Conservation (phyloP, 345 rosid genomes). For the Limnanthes douglasii region DNA sequence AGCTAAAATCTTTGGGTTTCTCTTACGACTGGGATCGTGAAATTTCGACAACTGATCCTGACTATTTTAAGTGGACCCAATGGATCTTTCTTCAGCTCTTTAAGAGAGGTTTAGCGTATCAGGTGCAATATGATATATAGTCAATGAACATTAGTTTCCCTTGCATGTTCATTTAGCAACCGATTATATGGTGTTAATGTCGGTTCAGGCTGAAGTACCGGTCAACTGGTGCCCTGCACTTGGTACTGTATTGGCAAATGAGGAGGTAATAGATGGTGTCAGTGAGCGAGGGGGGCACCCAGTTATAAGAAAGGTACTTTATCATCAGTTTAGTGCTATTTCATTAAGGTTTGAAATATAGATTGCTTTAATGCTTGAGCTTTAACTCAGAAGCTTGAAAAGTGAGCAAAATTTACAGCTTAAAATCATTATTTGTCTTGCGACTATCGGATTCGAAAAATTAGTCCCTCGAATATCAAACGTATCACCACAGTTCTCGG, state of each 20-base stretch:
- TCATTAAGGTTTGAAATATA: too few species aligned
- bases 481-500: too few species aligned
- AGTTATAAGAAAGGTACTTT: slow-evolving; percentile 79
- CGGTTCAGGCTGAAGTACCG: slow-evolving; percentile 82
- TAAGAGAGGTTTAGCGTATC: slow-evolving; percentile 95
- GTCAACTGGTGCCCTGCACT: slow-evolving; percentile 99
- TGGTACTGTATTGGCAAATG: slow-evolving; percentile 97
- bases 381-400: too few species aligned
- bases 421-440: too few species aligned
- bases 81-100: slow-evolving; percentile 95
- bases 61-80: slow-evolving; percentile 88
- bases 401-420: too few species aligned
- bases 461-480: too few species aligned
- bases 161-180: slow-evolving; percentile 9
- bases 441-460: too few species aligned
- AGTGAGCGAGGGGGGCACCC: slow-evolving; percentile 97
- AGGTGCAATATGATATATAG: slow-evolving; percentile 28
- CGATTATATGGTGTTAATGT: slow-evolving; percentile 10
- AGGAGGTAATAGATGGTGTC: slow-evolving; percentile 93
- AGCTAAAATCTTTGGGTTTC: slow-evolving; percentile 87
- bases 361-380: too few species aligned
- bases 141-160: too few species aligned
- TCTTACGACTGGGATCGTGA: slow-evolving; percentile 98
- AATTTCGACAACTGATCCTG: slow-evolving; percentile 84
- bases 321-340: slow-evolving; percentile 4